Evolutionary conservation across 2,329 filamentous ascomycete genomes (phyloP).

Genomic region (Fusarium nygamai): DNA sequence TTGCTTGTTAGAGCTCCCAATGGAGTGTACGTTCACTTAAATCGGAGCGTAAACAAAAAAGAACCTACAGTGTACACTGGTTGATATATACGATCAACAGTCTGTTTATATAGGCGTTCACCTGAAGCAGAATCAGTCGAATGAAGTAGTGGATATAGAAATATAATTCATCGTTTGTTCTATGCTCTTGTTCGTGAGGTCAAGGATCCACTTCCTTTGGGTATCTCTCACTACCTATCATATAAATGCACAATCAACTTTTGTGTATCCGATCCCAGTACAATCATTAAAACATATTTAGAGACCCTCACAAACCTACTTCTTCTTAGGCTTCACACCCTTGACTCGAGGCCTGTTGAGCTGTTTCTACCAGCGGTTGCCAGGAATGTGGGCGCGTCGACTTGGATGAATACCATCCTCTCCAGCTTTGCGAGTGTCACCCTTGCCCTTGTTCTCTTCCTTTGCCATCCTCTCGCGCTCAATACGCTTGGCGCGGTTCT

Average conservation of each 20-base stretch:
- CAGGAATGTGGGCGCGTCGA: conserved; percentile 51
- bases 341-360: not conserved
- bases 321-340: not conserved
- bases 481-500: conserved; percentile 63
- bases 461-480: conserved; percentile 57
- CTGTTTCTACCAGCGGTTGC: conserved; percentile 17
- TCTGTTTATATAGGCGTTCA: not conserved
- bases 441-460: conserved; percentile 40
- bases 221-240: conserved; percentile 42
- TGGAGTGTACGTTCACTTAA: not conserved
- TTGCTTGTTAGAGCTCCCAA: not conserved
- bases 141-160: not conserved
- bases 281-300: conserved; percentile 16
- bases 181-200: conserved; percentile 18
- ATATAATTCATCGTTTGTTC: not conserved
- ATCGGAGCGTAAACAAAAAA: not conserved
- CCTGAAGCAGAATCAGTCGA: not conserved
- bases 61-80: not conserved
- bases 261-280: conserved; percentile 30
- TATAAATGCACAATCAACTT: conserved; percentile 30
- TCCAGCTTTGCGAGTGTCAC: conserved; percentile 29
- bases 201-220: conserved; percentile 42
- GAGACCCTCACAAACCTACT: not conserved
- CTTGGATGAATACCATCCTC: conserved; percentile 62
- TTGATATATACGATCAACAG: not conserved